Conservation (phyloP, 139 green algal species). For the Micromonas pusilla region DNA sequence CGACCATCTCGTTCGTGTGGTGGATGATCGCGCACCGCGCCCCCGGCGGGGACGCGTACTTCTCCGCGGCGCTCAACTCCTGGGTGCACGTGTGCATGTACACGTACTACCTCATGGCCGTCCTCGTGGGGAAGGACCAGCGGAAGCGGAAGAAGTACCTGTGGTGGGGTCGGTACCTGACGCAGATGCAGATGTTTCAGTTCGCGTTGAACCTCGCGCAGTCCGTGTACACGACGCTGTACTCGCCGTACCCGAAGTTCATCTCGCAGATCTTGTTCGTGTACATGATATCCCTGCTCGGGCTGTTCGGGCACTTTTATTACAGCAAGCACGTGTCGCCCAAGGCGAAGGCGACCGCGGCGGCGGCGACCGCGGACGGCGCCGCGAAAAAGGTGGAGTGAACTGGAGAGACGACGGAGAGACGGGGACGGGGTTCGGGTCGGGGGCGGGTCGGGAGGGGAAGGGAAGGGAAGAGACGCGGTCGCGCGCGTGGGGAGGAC, state of each 20-base stretch:
- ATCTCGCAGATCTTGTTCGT: conserved; percentile 46
- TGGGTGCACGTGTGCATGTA: conserved; percentile 68
- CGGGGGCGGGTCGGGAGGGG: not conserved
- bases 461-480: too few relatives aligned
- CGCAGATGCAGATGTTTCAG: conserved; percentile 51
- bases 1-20: conserved; percentile 63
- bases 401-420: not conserved
- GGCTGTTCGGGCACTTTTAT: conserved; percentile 56
- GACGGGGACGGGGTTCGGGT: not conserved
- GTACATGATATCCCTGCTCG: conserved; percentile 55
- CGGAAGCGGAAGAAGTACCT: conserved; percentile 49
- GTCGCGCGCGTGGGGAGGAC: too few relatives aligned
- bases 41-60: conserved; percentile 60
- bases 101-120: conserved; percentile 57
- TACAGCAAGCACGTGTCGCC: conserved; percentile 39
- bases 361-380: not conserved
- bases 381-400: not conserved
- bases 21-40: conserved; percentile 51
- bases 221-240: conserved; percentile 37
- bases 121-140: conserved; percentile 49
- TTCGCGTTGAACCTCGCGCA: conserved; percentile 48
- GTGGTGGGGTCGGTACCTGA: conserved; percentile 66
- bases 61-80: conserved; percentile 56
- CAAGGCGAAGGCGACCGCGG: too few relatives aligned
- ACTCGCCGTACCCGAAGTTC: conserved; percentile 44